Evolutionary conservation across 129 eudicot species (phyloP).

Genomic region (Logfia minima): DNA sequence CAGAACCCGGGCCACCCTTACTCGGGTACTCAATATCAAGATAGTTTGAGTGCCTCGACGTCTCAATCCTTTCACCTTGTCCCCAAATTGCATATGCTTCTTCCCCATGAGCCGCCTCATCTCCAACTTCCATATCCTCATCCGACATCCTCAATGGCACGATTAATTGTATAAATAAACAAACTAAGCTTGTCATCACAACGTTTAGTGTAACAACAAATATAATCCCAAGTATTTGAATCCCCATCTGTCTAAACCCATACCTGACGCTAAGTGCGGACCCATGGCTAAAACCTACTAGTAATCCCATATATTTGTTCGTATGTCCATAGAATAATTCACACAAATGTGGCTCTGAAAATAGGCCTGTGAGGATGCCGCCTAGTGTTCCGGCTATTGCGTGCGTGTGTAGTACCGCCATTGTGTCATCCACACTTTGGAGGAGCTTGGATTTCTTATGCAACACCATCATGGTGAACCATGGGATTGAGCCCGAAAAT

Average conservation of each 20-base stretch:
- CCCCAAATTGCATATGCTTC: conserved; percentile 86
- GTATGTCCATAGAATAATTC: conserved; percentile 36
- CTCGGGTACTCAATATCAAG: conserved; percentile 36
- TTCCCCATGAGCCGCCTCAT: conserved; percentile 70
- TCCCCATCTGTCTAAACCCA: conserved; percentile 61
- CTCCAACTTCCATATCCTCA: conserved; percentile 71
- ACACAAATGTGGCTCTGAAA: conserved; percentile 52
- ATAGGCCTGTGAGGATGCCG: conserved; percentile 60
- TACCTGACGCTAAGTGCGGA: background rate
- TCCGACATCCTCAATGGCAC: conserved; percentile 64
- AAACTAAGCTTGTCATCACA: conserved; percentile 53
- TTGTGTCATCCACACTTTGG: conserved; percentile 59
- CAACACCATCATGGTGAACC: conserved; percentile 79
- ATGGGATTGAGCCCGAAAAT: conserved; percentile 59
- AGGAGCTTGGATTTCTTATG: conserved; percentile 57
- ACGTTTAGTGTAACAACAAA: conserved; percentile 47
- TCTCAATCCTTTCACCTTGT: conserved; percentile 60
- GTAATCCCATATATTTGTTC: conserved; percentile 41
- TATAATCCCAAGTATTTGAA: conserved; percentile 50
- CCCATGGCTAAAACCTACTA: conserved; percentile 40
- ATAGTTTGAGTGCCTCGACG: conserved; percentile 25
- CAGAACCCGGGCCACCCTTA: conserved; percentile 22
- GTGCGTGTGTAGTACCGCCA: conserved; percentile 68
- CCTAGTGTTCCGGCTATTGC: conserved; percentile 64
- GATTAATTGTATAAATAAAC: conserved; percentile 43